Evolutionary conservation across 2,329 filamentous ascomycete species (phyloP).

Genomic region (Trichoderma koningiopsis): DNA sequence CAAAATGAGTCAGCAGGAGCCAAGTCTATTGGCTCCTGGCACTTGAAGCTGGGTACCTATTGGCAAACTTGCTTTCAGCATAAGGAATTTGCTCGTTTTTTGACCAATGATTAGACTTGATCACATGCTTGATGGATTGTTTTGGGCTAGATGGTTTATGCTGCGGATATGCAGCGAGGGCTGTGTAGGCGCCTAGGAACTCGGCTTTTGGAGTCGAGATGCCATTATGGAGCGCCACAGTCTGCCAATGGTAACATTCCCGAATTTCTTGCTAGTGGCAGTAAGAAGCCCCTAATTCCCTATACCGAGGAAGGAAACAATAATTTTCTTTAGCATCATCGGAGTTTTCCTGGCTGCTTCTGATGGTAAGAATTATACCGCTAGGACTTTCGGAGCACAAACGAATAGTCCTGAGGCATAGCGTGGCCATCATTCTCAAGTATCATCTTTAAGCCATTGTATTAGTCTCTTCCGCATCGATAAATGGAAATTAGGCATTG

Average conservation of each 20-base stretch:
- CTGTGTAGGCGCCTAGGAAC: slow-evolving; percentile 12
- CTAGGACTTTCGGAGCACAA: slow-evolving; percentile 1
- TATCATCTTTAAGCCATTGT: neutral
- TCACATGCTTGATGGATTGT: neutral
- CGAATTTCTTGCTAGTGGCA: neutral
- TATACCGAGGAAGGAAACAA: neutral
- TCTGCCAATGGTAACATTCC: neutral
- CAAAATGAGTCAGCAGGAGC: neutral
- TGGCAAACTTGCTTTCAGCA: neutral
- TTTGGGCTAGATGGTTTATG: slow-evolving; percentile 7
- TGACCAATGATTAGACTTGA: neutral
- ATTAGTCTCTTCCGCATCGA: neutral
- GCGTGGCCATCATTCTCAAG: neutral
- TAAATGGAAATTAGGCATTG: neutral
- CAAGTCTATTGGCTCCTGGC: neutral
- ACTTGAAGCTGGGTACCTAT: neutral
- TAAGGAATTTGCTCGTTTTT: neutral
- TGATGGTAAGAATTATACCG: neutral
- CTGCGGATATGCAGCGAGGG: slow-evolving; percentile 4
- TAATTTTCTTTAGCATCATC: neutral
- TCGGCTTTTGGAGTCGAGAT: slow-evolving; percentile 17
- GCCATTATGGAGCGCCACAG: neutral
- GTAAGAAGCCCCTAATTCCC: neutral
- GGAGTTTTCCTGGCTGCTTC: neutral
- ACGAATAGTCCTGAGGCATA: neutral